These are phyloP conservation scores for Ailanthus altissimus DNA, from an alignment of 345 rosid species.

Conservation along the genomic window DNA sequence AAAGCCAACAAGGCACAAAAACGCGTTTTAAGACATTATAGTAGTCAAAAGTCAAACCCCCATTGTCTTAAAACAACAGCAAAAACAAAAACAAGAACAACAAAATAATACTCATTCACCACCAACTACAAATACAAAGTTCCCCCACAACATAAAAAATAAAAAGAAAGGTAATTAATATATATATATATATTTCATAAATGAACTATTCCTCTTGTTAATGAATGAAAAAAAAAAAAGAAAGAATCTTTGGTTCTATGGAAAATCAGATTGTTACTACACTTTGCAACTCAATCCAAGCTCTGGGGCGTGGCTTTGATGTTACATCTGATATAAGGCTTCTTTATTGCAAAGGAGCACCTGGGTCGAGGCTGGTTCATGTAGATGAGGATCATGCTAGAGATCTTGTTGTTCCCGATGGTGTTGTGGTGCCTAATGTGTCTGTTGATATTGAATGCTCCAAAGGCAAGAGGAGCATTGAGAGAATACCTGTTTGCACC, in stretches of 20 bases:
- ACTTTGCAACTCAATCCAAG: constrained; percentile 80
- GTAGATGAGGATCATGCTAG: constrained; percentile 61
- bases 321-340: constrained; percentile 95
- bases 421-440: constrained; percentile 51
- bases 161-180: too few species aligned
- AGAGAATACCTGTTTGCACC: constrained; percentile 61
- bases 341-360: constrained; percentile 85
- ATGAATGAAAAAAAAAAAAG: constrained; percentile 29
- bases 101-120: constrained; percentile 9
- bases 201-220: constrained; percentile 9
- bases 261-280: constrained; percentile 59
- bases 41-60: constrained; percentile 40
- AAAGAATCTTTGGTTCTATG: constrained; percentile 28
- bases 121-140: constrained; percentile 30
- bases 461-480: constrained; percentile 36
- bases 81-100: constrained; percentile 13
- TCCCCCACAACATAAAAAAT: neutral
- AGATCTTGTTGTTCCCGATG: constrained; percentile 63
- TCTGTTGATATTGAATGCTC: constrained; percentile 71
- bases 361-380: constrained; percentile 82
- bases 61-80: constrained; percentile 12
- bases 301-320: constrained; percentile 92
- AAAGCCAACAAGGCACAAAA: constrained; percentile 16
- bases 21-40: constrained; percentile 52
- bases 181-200: neutral